Base-by-base conservation (phyloP, 805 yeast genomes). In the Peterozyma xylosa region DNA sequence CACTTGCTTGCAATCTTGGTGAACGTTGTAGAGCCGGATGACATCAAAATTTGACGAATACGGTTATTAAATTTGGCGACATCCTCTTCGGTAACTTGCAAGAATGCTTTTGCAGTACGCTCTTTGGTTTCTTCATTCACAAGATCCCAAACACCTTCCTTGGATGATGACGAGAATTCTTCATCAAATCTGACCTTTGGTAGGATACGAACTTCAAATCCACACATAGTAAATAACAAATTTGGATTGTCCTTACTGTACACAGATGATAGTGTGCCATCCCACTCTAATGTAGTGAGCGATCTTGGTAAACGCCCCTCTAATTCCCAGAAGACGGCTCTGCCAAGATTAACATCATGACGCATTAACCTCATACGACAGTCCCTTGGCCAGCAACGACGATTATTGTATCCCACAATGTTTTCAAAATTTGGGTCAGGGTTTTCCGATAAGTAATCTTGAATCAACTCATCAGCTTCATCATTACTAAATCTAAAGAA, bases 301-400 rank as follows among this genome's bases (percentile, higher is more conserved):
- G 95, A 80, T 3, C 73, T 60, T 0, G 99, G 98, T 33, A 93
- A 61, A 33, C 98, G 71, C 14, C 84, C 80, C 35, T 79, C 71
- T 33, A 93, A 64, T 59, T 93, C 97, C 96, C 96, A 88, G 58
- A 84, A 87, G 0, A 82, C 84, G 1, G 98, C 97, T 45, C 93
- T 70, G 2, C 98, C 99, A 5, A 93, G 68, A 51, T 88, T 86
- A 4, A 91, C 97, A 64, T 93, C 99, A 46, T 81, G 83, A 37
- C 96, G 72, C 80, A 90, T 81, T 41, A 93, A 64, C 51, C 88
- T 76, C 98, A 93, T 93, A 47, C 97, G 75, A 16, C 82, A 68
- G 58, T 93, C 98, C 38, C 86, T 68, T 3, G 99, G 96, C 99
- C 99, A 93, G 57, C 97, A 89, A 41, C 80, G 80, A 52, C 85